Evolutionary conservation across 148 eudicot species (phyloP), one percentile per base, ranked within the genome.

Genomic region (Vaccinium darrowii): DNA sequence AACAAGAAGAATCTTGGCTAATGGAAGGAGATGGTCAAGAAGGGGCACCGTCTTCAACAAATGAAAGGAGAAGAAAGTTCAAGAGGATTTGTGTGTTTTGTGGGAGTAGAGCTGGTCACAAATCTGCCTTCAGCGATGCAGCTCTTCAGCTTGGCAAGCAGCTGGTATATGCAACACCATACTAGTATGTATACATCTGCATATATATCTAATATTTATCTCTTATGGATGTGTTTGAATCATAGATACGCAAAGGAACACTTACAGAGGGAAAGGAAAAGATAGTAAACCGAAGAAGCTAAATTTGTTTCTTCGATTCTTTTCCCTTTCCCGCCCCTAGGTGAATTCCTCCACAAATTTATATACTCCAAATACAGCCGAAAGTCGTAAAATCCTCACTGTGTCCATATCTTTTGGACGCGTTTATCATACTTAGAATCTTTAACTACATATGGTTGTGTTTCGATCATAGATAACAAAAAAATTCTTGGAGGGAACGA

Each of bases 11-110:
- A 4, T 53, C 43, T 86, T 58, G 43, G 56, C 47, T 72, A 43
- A 90, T 90, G 91, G 91, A 91, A 79, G 84, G 43, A 83, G 81
- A 83, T 76, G 88, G 89, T 27, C 74, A 69, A 69, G 87, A 65
- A 81, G 86, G 65, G 74, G 80, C 21, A 27, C 27, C 86, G 81
- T 10, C 84, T 81, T 7, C 83, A 72, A 69, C 63, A n/a, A 67
- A 25, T 65, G 87, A 86, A 19, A 91, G 79, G 49, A 88, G 78
- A 71, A 84, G 86, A 83, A 91, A 79, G 50, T 90, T 94, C 76
- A 91, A 85, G 80, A 94, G 87, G 51, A 87, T 92, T 11, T 94
- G 97, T 88, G 97, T 94, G 43, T 94, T 90, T 67, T 94, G 97
- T 81, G 97, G 97, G 25, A 94, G 97, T 82, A 94, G 91, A 86